Percentiles rank a stretch among this genome's conserved stretches.
These are phyloP conservation scores for Aspergillus tamarii DNA, from an alignment of 2,329 filamentous ascomycete species.

Conservation along the genomic window DNA sequence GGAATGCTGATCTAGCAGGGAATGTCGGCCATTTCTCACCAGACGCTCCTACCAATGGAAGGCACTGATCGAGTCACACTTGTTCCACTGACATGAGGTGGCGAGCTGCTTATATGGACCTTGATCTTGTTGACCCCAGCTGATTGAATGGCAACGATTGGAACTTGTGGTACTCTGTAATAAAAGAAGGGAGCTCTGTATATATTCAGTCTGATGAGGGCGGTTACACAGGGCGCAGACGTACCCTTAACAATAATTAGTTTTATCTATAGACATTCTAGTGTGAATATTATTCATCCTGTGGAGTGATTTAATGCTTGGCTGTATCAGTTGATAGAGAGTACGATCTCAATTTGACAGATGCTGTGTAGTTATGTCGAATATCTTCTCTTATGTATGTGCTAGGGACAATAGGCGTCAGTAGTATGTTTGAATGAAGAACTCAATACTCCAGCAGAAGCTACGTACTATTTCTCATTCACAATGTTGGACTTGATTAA, in stretches of 20 bases:
- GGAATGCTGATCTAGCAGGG: slow-evolving; percentile 18
- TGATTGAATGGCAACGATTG: not conserved
- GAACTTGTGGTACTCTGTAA: not conserved
- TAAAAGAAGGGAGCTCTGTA: no score
- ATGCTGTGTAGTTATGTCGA: not conserved
- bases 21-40: not conserved
- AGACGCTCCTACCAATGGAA: not conserved
- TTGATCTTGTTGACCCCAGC: not conserved
- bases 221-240: not conserved
- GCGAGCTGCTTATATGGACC: not conserved
- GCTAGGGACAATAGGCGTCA: not conserved
- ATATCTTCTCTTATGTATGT: no score
- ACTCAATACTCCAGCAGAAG: not conserved
- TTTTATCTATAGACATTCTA: not conserved
- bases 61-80: not conserved
- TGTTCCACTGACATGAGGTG: not conserved
- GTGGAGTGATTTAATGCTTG: not conserved
- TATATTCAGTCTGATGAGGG: not conserved
- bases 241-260: not conserved
- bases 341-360: not conserved
- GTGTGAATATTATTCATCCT: not conserved
- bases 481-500: not conserved
- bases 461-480: not conserved
- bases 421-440: not conserved
- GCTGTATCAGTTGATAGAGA: not conserved